Conservation (phyloP, 2,329 filamentous ascomycete genomes). For the Xylaria sp. region DNA sequence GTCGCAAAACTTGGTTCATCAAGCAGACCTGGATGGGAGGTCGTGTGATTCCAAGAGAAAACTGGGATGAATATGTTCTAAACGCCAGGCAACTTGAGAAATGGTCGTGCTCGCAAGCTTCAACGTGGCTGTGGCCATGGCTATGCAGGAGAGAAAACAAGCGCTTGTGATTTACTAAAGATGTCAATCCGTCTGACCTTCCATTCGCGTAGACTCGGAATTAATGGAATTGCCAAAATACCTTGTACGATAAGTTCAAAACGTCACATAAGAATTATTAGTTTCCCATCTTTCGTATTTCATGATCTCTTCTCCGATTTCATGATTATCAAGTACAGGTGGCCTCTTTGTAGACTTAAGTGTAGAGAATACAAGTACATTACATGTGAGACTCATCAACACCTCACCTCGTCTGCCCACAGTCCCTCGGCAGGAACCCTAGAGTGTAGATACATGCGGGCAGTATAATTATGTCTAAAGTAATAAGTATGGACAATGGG, state of each 20-base stretch:
- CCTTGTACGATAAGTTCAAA: not conserved
- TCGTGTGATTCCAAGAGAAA: not conserved
- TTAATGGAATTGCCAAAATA: no score
- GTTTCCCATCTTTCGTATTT: not conserved
- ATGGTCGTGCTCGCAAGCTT: no score
- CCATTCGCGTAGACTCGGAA: no score
- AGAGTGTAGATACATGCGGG: conserved; percentile 4
- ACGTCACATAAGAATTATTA: not conserved
- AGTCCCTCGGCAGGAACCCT: not conserved
- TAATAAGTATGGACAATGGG: conserved; percentile 27
- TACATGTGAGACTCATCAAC: conserved; percentile 22
- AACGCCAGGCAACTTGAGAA: no score
- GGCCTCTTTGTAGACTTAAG: not conserved
- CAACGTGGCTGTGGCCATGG: no score
- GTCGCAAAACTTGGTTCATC: not conserved
- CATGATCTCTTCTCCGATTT: not conserved
- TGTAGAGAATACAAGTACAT: conserved; percentile 21
- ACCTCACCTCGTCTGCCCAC: not conserved
- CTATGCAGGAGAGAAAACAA: no score
- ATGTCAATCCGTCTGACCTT: no score
- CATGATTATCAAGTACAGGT: conserved; percentile 1
- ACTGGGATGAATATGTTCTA: no score
- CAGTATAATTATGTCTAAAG: conserved; percentile 31
- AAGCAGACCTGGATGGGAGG: conserved; percentile 15
- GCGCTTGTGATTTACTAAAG: no score